A percentile compares a stretch with the other conserved stretches of the same genome.
Conservation (phyloP, 2,329 filamentous ascomycete genomes). For the Penicillium sp. region DNA sequence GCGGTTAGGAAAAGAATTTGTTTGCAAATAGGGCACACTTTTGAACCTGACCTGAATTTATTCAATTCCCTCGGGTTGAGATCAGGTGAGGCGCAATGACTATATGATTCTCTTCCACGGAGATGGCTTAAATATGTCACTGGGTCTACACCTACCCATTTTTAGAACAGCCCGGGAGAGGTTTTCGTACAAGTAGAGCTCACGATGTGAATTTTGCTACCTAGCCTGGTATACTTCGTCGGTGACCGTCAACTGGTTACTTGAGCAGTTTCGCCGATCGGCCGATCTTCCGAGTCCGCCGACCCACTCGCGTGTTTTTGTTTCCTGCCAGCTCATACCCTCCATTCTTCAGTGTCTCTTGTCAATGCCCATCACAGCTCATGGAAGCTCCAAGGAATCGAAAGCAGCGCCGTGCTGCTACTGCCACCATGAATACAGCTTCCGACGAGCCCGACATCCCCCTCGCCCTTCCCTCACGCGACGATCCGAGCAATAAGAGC, state of each 20-base stretch:
- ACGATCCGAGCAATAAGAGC: constrained; percentile 30
- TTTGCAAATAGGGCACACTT: not conserved
- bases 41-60: no score
- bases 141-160: no score
- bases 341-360: not conserved
- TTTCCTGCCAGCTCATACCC: constrained; percentile 7
- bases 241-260: not conserved
- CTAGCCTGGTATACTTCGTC: not conserved
- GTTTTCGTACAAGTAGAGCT: not conserved
- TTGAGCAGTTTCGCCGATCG: not conserved
- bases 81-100: no score
- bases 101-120: no score
- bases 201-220: not conserved
- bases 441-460: constrained; percentile 19
- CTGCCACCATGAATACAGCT: constrained; percentile 21
- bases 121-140: no score
- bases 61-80: no score
- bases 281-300: constrained; percentile 3
- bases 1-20: no score
- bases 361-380: not conserved
- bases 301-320: constrained; percentile 8
- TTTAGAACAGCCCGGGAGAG: not conserved
- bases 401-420: constrained; percentile 44
- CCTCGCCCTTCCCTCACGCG: constrained; percentile 24
- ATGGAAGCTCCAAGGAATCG: constrained; percentile 41